Percentiles rank a stretch among this genome's conserved stretches.
phyloP scores from a whole-genome alignment of 495 filamentous ascomycete genomes.

The Jackrogersella minutella region DNA sequence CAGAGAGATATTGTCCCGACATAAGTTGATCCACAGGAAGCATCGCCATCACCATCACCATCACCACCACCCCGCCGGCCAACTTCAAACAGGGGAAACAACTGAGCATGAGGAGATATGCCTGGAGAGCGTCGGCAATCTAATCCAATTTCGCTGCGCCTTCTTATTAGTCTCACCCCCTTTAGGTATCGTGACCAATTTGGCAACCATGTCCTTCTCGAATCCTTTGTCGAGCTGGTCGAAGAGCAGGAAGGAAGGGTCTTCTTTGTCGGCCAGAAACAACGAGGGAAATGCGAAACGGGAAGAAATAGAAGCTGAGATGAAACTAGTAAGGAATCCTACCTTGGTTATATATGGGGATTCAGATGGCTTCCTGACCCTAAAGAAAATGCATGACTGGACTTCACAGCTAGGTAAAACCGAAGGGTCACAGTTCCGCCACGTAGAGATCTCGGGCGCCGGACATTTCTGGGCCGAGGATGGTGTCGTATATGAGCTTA shows the following conservation, averaged over 20 bases:
- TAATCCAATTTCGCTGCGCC: constrained; percentile 50
- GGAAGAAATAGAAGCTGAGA: constrained; percentile 50
- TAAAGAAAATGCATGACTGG: constrained; percentile 75
- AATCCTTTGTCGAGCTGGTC: constrained; percentile 33
- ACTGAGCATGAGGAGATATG: constrained; percentile 26
- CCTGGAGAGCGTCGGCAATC: constrained; percentile 37
- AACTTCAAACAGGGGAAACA: no score
- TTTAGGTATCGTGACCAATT: constrained; percentile 66
- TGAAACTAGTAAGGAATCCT: constrained; percentile 63
- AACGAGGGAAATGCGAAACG: constrained; percentile 29
- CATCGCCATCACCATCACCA: constrained; percentile 5
- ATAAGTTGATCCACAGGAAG: constrained; percentile 41
- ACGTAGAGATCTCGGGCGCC: constrained; percentile 69
- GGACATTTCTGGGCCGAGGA: constrained; percentile 86
- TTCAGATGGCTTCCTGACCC: constrained; percentile 77
- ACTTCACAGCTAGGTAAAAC: constrained; percentile 60
- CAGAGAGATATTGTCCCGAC: constrained; percentile 49
- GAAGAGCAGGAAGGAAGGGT: constrained; percentile 11
- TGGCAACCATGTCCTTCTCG: constrained; percentile 63
- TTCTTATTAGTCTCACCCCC: constrained; percentile 87
- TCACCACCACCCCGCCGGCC: constrained; percentile 2
- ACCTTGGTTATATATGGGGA: constrained; percentile 83
- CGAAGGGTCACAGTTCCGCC: constrained; percentile 55
- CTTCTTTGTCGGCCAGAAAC: not conserved
- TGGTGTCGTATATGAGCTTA: constrained; percentile 64